phyloP scores from a whole-genome alignment of 225 moss, liverwort and hornwort genomes.

The Climacium dendroides region DNA sequence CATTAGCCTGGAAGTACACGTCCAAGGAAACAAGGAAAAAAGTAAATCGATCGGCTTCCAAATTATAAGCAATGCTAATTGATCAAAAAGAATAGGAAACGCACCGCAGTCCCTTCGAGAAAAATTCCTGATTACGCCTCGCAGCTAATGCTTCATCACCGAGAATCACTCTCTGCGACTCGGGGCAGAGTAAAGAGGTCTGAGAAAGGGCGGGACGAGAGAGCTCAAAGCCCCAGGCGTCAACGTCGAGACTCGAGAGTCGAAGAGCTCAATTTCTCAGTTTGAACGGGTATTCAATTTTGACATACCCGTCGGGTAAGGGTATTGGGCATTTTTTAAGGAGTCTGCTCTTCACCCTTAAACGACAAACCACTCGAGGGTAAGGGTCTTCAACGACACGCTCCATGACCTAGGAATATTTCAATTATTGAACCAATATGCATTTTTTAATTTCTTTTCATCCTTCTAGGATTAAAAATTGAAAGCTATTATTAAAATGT shows the following conservation, averaged over 20 bases:
- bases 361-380: too few relatives aligned
- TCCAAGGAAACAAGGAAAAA: neutral
- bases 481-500: neutral
- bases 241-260: neutral
- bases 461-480: rapidly evolving
- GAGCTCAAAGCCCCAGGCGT: neutral
- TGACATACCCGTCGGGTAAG: neutral
- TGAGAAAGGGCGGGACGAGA: neutral
- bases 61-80: neutral
- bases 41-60: neutral
- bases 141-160: neutral
- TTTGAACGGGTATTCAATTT: neutral
- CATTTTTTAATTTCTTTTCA: neutral
- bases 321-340: neutral
- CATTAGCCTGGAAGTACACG: neutral
- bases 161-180: neutral
- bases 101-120: neutral
- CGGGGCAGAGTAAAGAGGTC: neutral
- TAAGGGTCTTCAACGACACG: too few relatives aligned
- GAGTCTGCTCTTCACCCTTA: too few relatives aligned
- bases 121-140: neutral
- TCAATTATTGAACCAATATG: neutral
- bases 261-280: neutral
- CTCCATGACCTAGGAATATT: neutral
- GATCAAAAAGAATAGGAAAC: neutral